A percentile compares a stretch with the other conserved stretches of the same genome.
These are phyloP conservation scores for Polychytrium aggregatum DNA, from an alignment of 192 early-diverging fungal genomes.

Conservation along the genomic window DNA sequence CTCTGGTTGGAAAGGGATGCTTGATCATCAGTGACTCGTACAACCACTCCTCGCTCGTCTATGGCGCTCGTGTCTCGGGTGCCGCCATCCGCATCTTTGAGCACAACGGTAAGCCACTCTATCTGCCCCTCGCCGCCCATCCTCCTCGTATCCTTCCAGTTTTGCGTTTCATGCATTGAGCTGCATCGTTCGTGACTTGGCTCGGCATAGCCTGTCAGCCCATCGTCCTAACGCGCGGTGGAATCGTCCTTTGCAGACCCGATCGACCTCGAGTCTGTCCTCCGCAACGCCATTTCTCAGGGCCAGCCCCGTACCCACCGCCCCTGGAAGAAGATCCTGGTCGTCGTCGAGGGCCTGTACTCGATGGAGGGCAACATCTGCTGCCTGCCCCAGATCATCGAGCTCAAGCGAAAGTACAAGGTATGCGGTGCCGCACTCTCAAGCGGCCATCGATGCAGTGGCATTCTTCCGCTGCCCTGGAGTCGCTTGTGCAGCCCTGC, in stretches of 20 bases:
- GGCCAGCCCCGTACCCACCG: constrained; percentile 96
- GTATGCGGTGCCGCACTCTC: too few relatives aligned
- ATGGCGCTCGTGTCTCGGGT: constrained; percentile 85
- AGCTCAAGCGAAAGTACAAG: constrained; percentile 81
- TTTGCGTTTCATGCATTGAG: neutral
- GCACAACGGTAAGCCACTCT: constrained; percentile 53
- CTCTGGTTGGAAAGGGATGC: constrained; percentile 70
- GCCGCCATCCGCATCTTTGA: constrained; percentile 86
- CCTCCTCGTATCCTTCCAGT: neutral
- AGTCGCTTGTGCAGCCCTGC: too few relatives aligned
- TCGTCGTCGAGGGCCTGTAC: constrained; percentile 92
- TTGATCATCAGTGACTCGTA: constrained; percentile 92
- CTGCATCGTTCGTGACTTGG: too few relatives aligned
- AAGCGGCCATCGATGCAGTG: too few relatives aligned
- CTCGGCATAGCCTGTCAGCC: too few relatives aligned
- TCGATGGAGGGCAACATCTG: constrained; percentile 96
- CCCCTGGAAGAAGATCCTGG: constrained; percentile 97
- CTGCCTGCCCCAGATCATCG: constrained; percentile 77
- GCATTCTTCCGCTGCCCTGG: too few relatives aligned
- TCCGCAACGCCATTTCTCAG: constrained; percentile 80
- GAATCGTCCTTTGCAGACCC: too few relatives aligned
- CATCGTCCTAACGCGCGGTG: too few relatives aligned
- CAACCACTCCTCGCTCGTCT: constrained; percentile 89
- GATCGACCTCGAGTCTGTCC: constrained; percentile 61
- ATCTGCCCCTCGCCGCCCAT: neutral